Evolutionary conservation across 768 basidiomycete genomes (phyloP), one percentile per base, ranked within the genome.

Genomic region (Asterophora parasitica): DNA sequence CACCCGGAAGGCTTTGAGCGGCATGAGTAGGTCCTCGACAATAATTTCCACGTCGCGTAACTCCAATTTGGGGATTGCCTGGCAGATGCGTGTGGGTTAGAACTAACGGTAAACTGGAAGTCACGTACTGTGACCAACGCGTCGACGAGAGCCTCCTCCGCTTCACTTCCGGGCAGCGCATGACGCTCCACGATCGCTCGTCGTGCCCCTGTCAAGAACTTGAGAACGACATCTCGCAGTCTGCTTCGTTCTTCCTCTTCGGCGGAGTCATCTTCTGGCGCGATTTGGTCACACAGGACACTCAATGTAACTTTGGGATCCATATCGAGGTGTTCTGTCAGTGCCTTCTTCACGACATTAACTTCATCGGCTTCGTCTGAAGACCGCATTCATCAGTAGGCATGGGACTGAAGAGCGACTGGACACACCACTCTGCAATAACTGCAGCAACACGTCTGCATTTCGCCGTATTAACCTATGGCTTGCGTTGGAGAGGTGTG

Each of bases 401-500:
- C 27, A 7, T 38, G 7, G 26, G 26, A n/a, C 2, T 28, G 20
- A 15, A 15, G 13, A 30, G 9, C 33, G 27, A 15, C 12, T 6
- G 39, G 31, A 70, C 82, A 62, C 59, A 86, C 85, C 85, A 54
- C 82, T 83, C 61, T 87, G 86, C 7, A 88, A 70, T 12, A 88
- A 65, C 52, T 88, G 85, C n/a, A 88, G 71, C 15, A 88, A 68
- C 2, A 88, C 85, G 62, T 88, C 85, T 3, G 81, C 79, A 60
- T 88, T 88, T 54, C 85, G 67, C 61, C 80, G 82, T 42, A 86
- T 71, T 76, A 77, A 81, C 57, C 76, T 80, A 39, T 59, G 69
- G 47, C 80, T 72, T 46, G 70, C 72, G 44, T 49, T 69, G 5
- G 73, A 74, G 13, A 75, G 58, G 10, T 62, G 57, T 0, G 76